Evolutionary conservation across 495 filamentous ascomycete species (phyloP), one percentile per base, ranked within the genome.

Genomic region (Antarctomyces pellizariae): DNA sequence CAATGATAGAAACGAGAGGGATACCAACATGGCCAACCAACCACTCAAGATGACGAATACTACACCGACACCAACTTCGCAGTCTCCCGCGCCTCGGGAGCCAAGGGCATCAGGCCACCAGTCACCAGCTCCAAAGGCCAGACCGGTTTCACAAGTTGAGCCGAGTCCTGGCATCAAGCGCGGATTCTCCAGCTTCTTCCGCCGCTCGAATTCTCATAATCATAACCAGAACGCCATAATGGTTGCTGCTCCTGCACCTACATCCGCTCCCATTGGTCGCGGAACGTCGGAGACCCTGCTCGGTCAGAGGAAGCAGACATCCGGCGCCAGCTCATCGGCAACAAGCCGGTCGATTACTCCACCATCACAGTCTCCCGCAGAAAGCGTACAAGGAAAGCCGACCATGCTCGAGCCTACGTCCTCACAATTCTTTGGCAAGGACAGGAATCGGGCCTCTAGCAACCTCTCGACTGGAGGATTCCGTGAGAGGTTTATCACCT

Each of bases 261-360:
- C 13, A 24, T 41, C 18, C 40, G 42, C 12, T 28, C 42, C 14
- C 40, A 36, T 4, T 28, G 37, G 3, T 25, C 28, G 30, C 36
- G 5, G 46, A 46, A 28, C 22, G 25, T 16, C 40, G 39, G 14
- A 40, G 35, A 13, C 50, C 54, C 16, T 49, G 54, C 15, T 57
- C n/a, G n/a, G n/a, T n/a, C n/a, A n/a, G n/a, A n/a, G n/a, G n/a
- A n/a, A n/a, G n/a, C n/a, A n/a, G n/a, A n/a, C 52, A 44, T 63
- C 56, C 2, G 49, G 53, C 38, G 46, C 52, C 28, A 50, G 41
- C 29, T 57, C 56, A 17, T 44, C 36, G 13, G 22, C 42, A 29
- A 57, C 56, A 13, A 60, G 56, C n/a, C 46, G 54, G 35, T 61
- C 59, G 13, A 62, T 56, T 33, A 46, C 57, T 7, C 59, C 59